Percentiles rank a stretch among this genome's conserved stretches.
Conservation (phyloP, 73 alveolate species). For the Tetrahymena malaccensis region DNA sequence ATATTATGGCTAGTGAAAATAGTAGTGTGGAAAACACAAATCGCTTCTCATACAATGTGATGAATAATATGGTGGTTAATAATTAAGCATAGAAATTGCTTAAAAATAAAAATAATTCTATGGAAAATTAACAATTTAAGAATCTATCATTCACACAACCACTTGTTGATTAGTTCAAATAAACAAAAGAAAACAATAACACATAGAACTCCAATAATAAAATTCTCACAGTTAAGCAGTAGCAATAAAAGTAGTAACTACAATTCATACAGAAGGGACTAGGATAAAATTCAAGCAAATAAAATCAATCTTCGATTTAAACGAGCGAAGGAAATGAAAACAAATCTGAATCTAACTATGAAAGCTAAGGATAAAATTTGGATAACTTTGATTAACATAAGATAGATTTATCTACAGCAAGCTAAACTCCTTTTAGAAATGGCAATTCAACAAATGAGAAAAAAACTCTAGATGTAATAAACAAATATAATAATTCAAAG, state of each 20-base stretch:
- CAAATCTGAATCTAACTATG: not conserved
- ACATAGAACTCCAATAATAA: not conserved
- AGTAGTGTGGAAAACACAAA: not conserved
- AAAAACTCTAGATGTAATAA: not conserved
- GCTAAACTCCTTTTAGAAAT: not conserved
- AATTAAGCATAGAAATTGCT: not conserved
- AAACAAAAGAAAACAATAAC: not conserved
- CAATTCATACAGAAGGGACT: not conserved
- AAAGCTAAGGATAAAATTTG: not conserved
- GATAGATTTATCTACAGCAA: not conserved
- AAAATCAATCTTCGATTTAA: not conserved
- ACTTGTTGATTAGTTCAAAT: not conserved
- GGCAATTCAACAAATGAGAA: not conserved
- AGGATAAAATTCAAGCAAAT: not conserved
- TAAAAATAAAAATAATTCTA: not conserved
- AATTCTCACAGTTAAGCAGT: not conserved
- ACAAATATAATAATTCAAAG: not conserved
- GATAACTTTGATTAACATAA: not conserved
- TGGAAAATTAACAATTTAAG: not conserved
- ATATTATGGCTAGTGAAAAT: not conserved
- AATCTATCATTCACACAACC: not conserved
- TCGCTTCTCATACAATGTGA: not conserved
- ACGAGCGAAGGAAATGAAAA: not conserved
- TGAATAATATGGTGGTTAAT: not conserved
- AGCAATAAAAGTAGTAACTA: not conserved